Conservation (phyloP, 768 basidiomycete genomes). For the Pulveroboletus ravenelii region DNA sequence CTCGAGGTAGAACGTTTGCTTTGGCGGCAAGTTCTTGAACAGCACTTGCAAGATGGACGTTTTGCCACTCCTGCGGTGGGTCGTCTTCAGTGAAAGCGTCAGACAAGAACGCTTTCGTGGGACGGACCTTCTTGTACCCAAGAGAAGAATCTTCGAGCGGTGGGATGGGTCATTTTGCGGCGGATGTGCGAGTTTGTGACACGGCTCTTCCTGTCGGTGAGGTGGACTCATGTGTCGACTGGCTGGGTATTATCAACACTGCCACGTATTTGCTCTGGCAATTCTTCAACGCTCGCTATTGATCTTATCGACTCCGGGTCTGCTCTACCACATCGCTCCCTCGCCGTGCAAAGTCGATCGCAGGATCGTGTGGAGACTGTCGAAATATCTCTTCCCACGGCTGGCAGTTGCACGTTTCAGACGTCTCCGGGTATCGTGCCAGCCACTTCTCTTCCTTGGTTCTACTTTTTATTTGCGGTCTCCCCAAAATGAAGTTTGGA, state of each 20-base stretch:
- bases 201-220: conserved; percentile 9
- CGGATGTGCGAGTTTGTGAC: conserved; percentile 8
- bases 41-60: conserved; percentile 87
- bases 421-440: neutral
- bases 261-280: conserved; percentile 1
- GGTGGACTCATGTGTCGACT: conserved; percentile 3
- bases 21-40: conserved; percentile 79
- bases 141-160: conserved; percentile 66
- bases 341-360: neutral
- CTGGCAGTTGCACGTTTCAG: neutral
- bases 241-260: neutral
- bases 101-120: neutral
- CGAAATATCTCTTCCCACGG: conserved; percentile 7
- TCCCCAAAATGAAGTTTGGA: conserved; percentile 68
- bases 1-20: conserved; percentile 88
- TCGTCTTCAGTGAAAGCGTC: neutral
- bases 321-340: neutral
- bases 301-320: neutral
- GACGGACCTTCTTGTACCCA: conserved; percentile 62
- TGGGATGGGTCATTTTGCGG: conserved; percentile 11
- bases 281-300: neutral
- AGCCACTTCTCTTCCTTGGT: neutral
- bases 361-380: neutral
- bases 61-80: conserved; percentile 71
- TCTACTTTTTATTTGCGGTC: neutral